Base-by-base conservation (phyloP, 768 basidiomycete genomes). In the Pseudohyphozyma bogoriensis region DNA sequence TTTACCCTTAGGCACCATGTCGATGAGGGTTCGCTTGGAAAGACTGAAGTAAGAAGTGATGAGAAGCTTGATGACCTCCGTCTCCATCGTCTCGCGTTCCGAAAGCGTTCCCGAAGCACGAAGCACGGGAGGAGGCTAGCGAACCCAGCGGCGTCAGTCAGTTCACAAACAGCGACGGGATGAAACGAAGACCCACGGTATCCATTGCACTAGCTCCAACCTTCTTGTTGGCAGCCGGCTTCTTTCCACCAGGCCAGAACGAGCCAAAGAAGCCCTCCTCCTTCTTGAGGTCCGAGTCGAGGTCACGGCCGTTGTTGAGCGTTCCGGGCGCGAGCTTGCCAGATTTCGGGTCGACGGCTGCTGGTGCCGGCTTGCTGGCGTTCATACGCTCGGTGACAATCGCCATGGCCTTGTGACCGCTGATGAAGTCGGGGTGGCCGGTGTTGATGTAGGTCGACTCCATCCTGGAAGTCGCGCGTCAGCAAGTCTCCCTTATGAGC, bases 361-460 rank as follows among this genome's bases (percentile, higher is more conserved):
- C 74, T 29, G 78, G 77, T 37, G 85, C 81, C 16, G 74, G 72
- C 73, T 92, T 92, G 72, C 77, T 80, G n/a, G 85, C 85, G 66
- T 82, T 85, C 66, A 97, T 71, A 3, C 87, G 83, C 3, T 92
- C 90, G 26, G 78, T 80, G 24, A 97, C 86, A 60, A 95, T 81
- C 3, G 86, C 74, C 82, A 95, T 90, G 3, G 95, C 95, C 77
- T 86, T 91, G 77, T 99, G 93, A 28, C 95, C 95, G 63, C 84
- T 87, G 72, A 99, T 82, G 77, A 99, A 97, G 76, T 99, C 95
- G 2, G 95, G 95, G 73, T 99, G 95, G 1, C 93, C 97, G 18
- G 95, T 97, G 77, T 99, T 99, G 70, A 99, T 86, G 73, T 97
- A 99, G 73, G 90, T 93, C 39, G 92, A 90, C 78, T 97, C 93